These are phyloP conservation scores for Cydonia oblonga DNA, from an alignment of 331 rosid genomes.

Conservation along the genomic window DNA sequence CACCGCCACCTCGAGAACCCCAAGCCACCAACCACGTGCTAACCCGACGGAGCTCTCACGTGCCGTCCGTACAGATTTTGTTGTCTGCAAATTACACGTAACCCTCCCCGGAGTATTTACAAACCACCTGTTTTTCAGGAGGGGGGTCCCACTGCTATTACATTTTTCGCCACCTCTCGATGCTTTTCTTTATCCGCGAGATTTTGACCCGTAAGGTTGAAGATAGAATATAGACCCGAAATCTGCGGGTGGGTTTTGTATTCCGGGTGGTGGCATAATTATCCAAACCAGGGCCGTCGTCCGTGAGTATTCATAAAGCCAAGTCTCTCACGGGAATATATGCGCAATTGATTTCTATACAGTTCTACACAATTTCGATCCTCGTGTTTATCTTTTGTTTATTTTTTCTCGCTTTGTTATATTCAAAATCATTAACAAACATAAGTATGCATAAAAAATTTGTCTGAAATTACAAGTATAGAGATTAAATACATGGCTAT, in stretches of 20 bases:
- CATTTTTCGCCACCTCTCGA: not conserved
- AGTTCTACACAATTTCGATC: too few species aligned
- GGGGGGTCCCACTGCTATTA: too few species aligned
- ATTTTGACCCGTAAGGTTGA: not conserved
- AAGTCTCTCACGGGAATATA: not conserved
- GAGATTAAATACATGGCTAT: too few species aligned
- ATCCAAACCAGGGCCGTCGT: not conserved
- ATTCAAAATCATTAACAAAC: too few species aligned
- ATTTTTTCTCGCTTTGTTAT: too few species aligned
- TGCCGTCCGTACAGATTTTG: constrained; percentile 7
- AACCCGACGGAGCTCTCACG: not conserved
- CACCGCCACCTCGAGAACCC: constrained; percentile 7
- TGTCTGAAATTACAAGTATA: too few species aligned
- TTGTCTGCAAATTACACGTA: not conserved
- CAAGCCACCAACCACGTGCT: constrained; percentile 13
- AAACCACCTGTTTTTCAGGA: not conserved
- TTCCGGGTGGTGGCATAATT: not conserved
- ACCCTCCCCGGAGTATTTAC: not conserved
- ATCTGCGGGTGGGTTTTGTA: not conserved
- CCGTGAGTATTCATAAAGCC: not conserved
- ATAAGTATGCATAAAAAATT: too few species aligned
- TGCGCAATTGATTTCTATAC: too few species aligned
- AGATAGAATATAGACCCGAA: not conserved
- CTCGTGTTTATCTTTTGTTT: too few species aligned
- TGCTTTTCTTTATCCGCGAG: not conserved